Percentiles rank a stretch among this genome's conserved stretches.
Evolutionary conservation across 495 filamentous ascomycete species (phyloP).

Genomic region (Daldinia loculata): DNA sequence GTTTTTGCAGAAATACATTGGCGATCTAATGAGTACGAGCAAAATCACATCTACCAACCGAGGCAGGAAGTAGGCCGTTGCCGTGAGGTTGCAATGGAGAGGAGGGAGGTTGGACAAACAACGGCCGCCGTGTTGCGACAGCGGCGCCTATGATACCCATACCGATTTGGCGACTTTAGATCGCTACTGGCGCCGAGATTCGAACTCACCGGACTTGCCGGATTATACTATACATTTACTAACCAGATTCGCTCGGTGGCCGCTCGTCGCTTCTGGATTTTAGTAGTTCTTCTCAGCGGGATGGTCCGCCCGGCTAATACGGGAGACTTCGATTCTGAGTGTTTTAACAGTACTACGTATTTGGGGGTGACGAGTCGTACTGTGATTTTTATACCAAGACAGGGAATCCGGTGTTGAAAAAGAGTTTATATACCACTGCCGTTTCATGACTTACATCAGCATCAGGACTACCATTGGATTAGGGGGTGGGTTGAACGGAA

Average conservation of each 20-base stretch:
- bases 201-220: slow-evolving; percentile 14
- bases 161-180: slow-evolving; percentile 24
- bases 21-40: slow-evolving; percentile 81
- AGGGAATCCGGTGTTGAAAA: slow-evolving; percentile 42
- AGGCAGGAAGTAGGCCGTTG: slow-evolving; percentile 59
- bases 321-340: slow-evolving; percentile 35
- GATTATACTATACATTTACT: slow-evolving; percentile 10
- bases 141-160: slow-evolving; percentile 40
- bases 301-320: slow-evolving; percentile 6
- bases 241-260: slow-evolving; percentile 25
- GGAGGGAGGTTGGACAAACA: slow-evolving; percentile 14
- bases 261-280: slow-evolving; percentile 23
- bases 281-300: slow-evolving; percentile 25
- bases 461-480: slow-evolving; percentile 41
- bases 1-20: slow-evolving; percentile 91
- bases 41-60: slow-evolving; percentile 73
- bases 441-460: slow-evolving; percentile 44
- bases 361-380: slow-evolving; percentile 23
- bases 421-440: slow-evolving; percentile 40
- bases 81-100: not conserved
- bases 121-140: slow-evolving; percentile 11
- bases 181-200: slow-evolving; percentile 27
- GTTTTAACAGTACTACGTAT: slow-evolving; percentile 30
- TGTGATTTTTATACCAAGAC: slow-evolving; percentile 42
- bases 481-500: slow-evolving; percentile 42